phyloP scores from a whole-genome alignment of 106 monocot species.

The Hemerocallis citrina region DNA sequence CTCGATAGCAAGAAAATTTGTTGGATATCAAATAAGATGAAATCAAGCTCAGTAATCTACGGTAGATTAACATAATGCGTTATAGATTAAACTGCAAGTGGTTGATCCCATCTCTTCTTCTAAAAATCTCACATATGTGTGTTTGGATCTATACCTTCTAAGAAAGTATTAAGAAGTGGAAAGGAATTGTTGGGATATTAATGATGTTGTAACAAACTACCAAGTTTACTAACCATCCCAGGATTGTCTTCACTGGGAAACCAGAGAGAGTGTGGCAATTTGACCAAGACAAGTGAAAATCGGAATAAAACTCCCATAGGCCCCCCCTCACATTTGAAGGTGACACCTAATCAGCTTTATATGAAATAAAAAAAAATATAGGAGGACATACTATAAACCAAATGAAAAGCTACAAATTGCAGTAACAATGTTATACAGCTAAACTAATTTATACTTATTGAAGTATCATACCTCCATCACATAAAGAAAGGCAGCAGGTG shows the following conservation, averaged over 20 bases:
- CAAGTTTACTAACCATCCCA: conserved; percentile 43
- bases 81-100: too few species aligned
- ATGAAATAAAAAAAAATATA: background rate
- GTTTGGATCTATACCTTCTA: too few species aligned
- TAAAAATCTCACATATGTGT: too few species aligned
- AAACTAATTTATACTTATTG: background rate
- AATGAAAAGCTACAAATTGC: background rate
- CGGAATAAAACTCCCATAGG: conserved; percentile 96
- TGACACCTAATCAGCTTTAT: conserved; percentile 59
- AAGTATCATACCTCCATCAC: conserved; percentile 68
- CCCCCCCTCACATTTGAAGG: conserved; percentile 85
- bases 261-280: conserved; percentile 62
- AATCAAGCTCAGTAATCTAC: too few species aligned
- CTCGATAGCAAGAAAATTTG: too few species aligned
- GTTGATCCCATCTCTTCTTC: too few species aligned
- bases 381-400: background rate
- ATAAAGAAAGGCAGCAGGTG: conserved; percentile 86
- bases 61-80: too few species aligned
- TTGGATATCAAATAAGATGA: too few species aligned
- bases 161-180: conserved; percentile 19
- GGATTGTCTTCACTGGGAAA: conserved; percentile 64
- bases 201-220: background rate
- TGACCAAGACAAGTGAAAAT: conserved; percentile 96
- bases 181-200: background rate
- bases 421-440: background rate